Conservation (phyloP, 2,329 filamentous ascomycete genomes). For the Cercospora sp. region DNA sequence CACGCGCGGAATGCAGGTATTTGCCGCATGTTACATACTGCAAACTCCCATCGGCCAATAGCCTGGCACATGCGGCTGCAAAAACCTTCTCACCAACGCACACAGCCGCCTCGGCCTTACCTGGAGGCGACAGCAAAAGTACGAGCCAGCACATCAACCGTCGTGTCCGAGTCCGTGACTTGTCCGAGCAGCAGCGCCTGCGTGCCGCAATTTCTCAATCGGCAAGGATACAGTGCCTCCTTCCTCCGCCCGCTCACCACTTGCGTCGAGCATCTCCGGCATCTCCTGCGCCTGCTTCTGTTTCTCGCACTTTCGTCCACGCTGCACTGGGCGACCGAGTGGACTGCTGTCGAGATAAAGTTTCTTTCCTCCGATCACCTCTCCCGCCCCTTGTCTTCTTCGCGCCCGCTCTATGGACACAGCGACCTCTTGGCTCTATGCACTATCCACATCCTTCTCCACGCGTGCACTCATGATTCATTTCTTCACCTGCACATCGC, state of each 20-base stretch:
- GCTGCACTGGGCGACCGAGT: neutral
- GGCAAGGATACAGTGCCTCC: neutral
- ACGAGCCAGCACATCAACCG: neutral
- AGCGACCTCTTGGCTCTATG: neutral
- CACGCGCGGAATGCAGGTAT: neutral
- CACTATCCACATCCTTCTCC: neutral
- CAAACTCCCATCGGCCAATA: neutral
- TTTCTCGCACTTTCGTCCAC: neutral
- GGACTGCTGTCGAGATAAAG: neutral
- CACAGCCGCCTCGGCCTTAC: neutral
- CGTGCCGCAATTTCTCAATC: neutral
- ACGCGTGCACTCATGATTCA: neutral
- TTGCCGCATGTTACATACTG: conserved; percentile 5
- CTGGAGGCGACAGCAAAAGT: neutral
- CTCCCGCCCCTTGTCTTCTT: neutral
- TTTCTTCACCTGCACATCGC: neutral
- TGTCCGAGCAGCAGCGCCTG: neutral
- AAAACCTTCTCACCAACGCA: neutral
- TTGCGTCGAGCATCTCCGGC: neutral
- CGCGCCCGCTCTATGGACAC: neutral
- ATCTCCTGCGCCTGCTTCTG: neutral
- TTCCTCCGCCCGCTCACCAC: neutral
- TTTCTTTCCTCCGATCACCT: neutral
- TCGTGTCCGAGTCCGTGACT: neutral
- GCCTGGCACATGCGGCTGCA: neutral